phyloP scores from a whole-genome alignment of 495 filamentous ascomycete species.

The Geoglossum glabrum region DNA sequence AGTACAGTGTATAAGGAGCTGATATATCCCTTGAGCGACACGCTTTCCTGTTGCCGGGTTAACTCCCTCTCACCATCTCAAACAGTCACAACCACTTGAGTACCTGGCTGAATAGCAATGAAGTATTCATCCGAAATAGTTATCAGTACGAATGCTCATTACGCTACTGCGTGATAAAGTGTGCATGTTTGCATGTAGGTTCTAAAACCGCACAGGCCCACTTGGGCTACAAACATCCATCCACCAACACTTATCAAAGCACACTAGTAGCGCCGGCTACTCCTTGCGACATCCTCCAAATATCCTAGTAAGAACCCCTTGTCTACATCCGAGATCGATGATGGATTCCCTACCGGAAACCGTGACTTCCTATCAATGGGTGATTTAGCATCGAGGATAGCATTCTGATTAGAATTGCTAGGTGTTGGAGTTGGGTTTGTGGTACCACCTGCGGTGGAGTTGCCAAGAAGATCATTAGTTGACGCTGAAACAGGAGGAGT shows the following conservation, averaged over 20 bases:
- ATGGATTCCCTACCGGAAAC: slow-evolving; percentile 1
- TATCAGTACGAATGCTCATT: background rate
- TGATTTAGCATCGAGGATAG: too few relatives aligned
- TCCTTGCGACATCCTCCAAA: slow-evolving; percentile 37
- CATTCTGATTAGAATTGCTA: background rate
- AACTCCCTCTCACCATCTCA: too few relatives aligned
- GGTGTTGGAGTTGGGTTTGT: background rate
- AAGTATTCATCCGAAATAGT: background rate
- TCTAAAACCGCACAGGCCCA: background rate
- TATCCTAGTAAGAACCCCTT: slow-evolving; percentile 65
- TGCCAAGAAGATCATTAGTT: background rate
- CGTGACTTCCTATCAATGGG: background rate
- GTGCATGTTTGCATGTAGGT: background rate
- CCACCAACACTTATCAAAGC: background rate
- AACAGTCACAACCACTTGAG: too few relatives aligned
- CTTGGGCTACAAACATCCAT: background rate
- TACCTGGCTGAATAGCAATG: background rate
- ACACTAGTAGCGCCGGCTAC: background rate
- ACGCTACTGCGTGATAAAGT: background rate
- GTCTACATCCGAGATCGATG: slow-evolving; percentile 44
- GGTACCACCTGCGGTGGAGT: background rate
- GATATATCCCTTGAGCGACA: too few relatives aligned
- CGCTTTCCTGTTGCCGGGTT: too few relatives aligned
- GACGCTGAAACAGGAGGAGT: slow-evolving; percentile 12
- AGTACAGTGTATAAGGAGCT: too few relatives aligned